phyloP scores from a whole-genome alignment of 2,329 filamentous ascomycete species.

The Cephalotrichum gorgonifer region DNA sequence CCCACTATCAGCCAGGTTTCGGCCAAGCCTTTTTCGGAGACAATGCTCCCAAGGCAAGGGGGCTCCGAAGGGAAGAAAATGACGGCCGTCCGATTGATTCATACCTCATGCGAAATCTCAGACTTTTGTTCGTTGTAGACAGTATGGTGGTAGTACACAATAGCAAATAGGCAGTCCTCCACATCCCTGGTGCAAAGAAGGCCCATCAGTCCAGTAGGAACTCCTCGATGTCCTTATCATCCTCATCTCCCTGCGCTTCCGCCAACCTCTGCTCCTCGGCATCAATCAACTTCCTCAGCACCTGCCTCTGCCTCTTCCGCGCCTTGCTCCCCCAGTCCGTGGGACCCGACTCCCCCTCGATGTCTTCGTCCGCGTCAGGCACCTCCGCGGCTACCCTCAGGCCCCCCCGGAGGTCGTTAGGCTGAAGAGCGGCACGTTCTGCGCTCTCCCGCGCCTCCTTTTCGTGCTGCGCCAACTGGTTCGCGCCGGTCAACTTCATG shows the following conservation, averaged over 20 bases:
- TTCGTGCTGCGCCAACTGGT: constrained; percentile 55
- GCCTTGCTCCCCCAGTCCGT: constrained; percentile 11
- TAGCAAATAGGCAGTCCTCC: no score
- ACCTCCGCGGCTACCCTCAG: constrained; percentile 33
- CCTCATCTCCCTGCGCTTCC: constrained; percentile 48
- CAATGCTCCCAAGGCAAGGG: no score
- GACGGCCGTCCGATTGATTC: no score
- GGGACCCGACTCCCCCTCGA: constrained; percentile 13
- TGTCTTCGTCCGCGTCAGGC: constrained; percentile 39
- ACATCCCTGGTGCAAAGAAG: no score
- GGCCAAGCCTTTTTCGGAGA: no score
- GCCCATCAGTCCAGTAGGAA: constrained; percentile 39
- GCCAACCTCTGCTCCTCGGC: constrained; percentile 48
- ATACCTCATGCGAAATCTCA: no score
- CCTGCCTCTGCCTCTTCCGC: constrained; percentile 18
- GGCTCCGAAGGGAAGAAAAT: no score
- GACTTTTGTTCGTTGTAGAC: no score
- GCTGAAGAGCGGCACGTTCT: constrained; percentile 47
- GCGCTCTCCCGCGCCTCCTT: constrained; percentile 32
- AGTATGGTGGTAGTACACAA: no score
- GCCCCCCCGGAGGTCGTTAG: constrained; percentile 56
- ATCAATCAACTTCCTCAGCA: constrained; percentile 55
- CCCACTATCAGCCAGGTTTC: no score
- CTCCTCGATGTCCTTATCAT: constrained; percentile 68
- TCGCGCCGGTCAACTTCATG: constrained; percentile 53